Evolutionary conservation across 768 basidiomycete genomes (phyloP), one percentile per base, ranked within the genome.

Genomic region (Obba rivulosa): DNA sequence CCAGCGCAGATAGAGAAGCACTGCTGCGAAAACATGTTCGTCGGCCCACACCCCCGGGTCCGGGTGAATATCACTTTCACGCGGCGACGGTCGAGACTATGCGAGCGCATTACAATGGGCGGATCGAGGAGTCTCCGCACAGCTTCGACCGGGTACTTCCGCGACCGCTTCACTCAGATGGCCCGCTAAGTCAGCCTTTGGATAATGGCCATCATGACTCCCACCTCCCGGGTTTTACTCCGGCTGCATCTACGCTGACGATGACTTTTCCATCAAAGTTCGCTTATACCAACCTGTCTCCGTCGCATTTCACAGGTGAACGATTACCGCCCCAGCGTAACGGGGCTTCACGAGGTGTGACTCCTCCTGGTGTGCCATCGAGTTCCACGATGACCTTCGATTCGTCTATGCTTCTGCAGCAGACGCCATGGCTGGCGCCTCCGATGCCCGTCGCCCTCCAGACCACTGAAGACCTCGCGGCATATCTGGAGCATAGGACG

Each of bases 401-500:
- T 21, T 40, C 48, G 34, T 51, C 40, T 45, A 48, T 49, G 36
- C 54, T 57, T 17, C 46, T 50, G 16, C 50, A 41, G 24, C 53
- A 42, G 35, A 31, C 28, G 28, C 40, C 56, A 10, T 57, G 50
- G 56, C 20, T n/a, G 16, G 39, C 42, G 16, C 43, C 49, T 2
- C 42, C 31, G n/a, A 25, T 53, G 23, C 56, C 56, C 16, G 41
- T 49, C 14, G 40, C 57, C 11, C 47, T 59, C 45, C 50, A 55
- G 49, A 59, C 57, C 25, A 55, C 57, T 23, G 60, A 57, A 17
- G 60, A 59, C 47, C 47, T 59, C 21, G 48, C 44, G 34, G 52
- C 52, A 18, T 61, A 59, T 31, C 36, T 61, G 41, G 60, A 55
- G 41, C 60, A 59, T 47, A 53, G 56, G 43, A 56, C 55, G 35